Base-by-base conservation (phyloP, 208 protist species). In the Leishmania braziliensis region DNA sequence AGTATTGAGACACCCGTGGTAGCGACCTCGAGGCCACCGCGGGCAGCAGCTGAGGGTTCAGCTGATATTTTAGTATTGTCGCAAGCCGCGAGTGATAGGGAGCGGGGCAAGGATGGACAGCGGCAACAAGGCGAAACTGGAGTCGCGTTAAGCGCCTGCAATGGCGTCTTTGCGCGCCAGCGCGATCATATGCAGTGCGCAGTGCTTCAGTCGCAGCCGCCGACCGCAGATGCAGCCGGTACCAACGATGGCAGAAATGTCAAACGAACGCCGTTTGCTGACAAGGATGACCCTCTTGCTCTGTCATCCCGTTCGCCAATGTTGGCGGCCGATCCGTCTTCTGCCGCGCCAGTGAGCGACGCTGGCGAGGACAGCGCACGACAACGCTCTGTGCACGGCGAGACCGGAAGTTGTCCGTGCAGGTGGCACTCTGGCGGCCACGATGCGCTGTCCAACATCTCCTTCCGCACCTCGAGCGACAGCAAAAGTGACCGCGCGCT, bases 401-500 rank as follows among this genome's bases (percentile, higher is more conserved):
- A 6, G 23, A 58, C 20, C 29, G 51, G 43, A 23, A 48, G 65
- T 29, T 26, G 18, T 33, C 12, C 5, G 46, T 9, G 20, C 29
- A 2, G 48, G 23, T 48, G n/a, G 53, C 3, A 36, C 36, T 60
- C 36, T 26, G 8, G 51, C 1, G 26, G 43, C 5, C 66, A 46
- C 29, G 80, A 84, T 48, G 68, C 62, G 20, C 53, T 62, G 1
- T 79, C 56, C 8, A 66, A 84, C n/a, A 66, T 79, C 43, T 84
- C 80, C 23, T 43, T 58, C 10, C 14, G 20, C 29, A 76, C 50
- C 48, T 51, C 33, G 18, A 65, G 36, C 20, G 66, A 60, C 50
- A 71, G 36, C 78, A 75, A 33, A 72, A 62, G 39, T 50, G 16
- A 50, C 71, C 66, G 48, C 56, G 14, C 33, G 63, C 58, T 43